phyloP scores from a whole-genome alignment of 1,139 yeast genomes.

The Nakaseomyces kungkrabaensis region DNA sequence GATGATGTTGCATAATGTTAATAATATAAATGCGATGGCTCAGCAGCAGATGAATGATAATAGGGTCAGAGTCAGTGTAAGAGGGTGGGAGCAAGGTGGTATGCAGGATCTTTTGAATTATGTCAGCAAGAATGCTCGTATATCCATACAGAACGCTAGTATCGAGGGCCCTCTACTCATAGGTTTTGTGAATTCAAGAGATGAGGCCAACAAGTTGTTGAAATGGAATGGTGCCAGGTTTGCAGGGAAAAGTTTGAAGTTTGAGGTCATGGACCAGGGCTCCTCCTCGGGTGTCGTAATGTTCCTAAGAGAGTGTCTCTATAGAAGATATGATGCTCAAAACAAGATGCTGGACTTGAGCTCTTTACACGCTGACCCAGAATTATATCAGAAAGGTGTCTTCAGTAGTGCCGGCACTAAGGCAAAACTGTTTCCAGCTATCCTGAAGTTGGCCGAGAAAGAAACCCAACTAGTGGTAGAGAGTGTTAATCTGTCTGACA shows the following conservation, averaged over 20 bases:
- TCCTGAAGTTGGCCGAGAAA: slow-evolving; percentile 68
- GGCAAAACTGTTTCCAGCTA: slow-evolving; percentile 82
- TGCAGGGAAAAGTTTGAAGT: slow-evolving; percentile 61
- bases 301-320: slow-evolving; percentile 50
- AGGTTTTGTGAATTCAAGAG: slow-evolving; percentile 46
- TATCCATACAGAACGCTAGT: slow-evolving; percentile 43
- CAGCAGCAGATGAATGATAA: slow-evolving; percentile 23
- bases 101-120: slow-evolving; percentile 60
- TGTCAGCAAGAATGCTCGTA: slow-evolving; percentile 55
- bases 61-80: slow-evolving; percentile 31
- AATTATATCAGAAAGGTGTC: slow-evolving; percentile 51
- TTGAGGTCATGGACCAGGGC: slow-evolving; percentile 32
- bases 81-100: slow-evolving; percentile 77
- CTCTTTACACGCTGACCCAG: slow-evolving; percentile 58
- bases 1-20: slow-evolving; percentile 18
- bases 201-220: slow-evolving; percentile 50
- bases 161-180: slow-evolving; percentile 37
- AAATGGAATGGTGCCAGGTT: slow-evolving; percentile 69
- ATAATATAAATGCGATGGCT: slow-evolving; percentile 20
- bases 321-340: slow-evolving; percentile 56
- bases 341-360: slow-evolving; percentile 61
- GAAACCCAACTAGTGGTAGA: slow-evolving; percentile 41
- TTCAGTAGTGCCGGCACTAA: slow-evolving; percentile 48
- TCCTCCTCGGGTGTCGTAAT: slow-evolving; percentile 43
- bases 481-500: slow-evolving; percentile 67